Percentiles rank a stretch among this genome's conserved stretches.
Conservation (phyloP, 352 stramenopile genomes). For the Pelagophyceae sp. region DNA sequence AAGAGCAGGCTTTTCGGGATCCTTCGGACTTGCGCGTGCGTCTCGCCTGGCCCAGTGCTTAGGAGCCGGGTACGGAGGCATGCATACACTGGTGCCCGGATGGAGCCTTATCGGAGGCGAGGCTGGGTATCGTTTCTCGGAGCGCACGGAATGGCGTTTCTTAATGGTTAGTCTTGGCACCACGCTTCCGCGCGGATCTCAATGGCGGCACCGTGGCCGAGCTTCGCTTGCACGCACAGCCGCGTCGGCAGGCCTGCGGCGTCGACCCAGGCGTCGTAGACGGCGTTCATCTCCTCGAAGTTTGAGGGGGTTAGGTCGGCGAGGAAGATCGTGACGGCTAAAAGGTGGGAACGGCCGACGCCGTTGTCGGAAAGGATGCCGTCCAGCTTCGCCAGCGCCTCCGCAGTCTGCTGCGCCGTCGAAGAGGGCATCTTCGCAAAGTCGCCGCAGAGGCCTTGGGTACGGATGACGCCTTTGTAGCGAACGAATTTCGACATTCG, state of each 20-base stretch:
- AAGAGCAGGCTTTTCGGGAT: too few species aligned
- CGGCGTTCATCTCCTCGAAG: slow-evolving; percentile 8
- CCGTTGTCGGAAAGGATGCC: not conserved
- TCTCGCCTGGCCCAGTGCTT: too few species aligned
- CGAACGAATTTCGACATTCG: slow-evolving; percentile 6
- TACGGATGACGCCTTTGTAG: not conserved
- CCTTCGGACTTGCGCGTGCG: too few species aligned
- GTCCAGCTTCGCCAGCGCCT: not conserved
- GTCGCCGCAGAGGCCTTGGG: not conserved
- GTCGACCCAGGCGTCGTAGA: slow-evolving; percentile 6
- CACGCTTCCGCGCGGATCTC: not conserved
- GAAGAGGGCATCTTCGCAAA: not conserved
- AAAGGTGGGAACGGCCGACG: not conserved
- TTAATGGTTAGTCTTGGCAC: too few species aligned
- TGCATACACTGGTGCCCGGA: too few species aligned
- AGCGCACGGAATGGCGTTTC: too few species aligned
- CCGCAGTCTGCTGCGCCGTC: not conserved
- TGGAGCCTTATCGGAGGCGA: too few species aligned
- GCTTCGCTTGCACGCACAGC: slow-evolving; percentile 1
- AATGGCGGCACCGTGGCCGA: not conserved
- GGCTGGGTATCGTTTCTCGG: too few species aligned
- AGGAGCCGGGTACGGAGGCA: too few species aligned
- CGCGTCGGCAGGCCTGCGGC: not conserved
- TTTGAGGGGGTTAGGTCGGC: not conserved
- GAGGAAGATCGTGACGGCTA: not conserved